These are phyloP conservation scores for Fusarium begoniae DNA, from an alignment of 2,329 filamentous ascomycete genomes.

Conservation along the genomic window DNA sequence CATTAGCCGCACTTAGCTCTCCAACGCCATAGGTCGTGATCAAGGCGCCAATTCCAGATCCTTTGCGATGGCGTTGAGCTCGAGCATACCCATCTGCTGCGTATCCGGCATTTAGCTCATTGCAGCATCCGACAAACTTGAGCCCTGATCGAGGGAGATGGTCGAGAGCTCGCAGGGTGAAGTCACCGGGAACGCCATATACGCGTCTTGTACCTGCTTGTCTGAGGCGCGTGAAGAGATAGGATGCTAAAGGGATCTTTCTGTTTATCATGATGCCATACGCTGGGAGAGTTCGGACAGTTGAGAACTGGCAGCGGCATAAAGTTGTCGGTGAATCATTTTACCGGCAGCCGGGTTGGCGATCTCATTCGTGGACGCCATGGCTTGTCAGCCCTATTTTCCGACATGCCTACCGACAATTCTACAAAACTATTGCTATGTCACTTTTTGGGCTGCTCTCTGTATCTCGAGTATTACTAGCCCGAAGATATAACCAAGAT, in stretches of 20 bases:
- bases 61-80: background rate
- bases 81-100: conserved; percentile 23
- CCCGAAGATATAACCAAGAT: accelerated
- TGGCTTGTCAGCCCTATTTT: background rate
- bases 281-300: background rate
- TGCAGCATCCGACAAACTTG: conserved; percentile 15
- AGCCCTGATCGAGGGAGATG: background rate
- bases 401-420: background rate
- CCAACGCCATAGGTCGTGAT: conserved; percentile 14
- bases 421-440: background rate
- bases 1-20: conserved; percentile 13
- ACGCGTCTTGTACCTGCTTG: conserved; percentile 4
- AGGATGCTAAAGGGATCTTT: background rate
- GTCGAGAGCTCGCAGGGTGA: conserved; percentile 8
- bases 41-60: background rate
- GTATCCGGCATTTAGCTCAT: conserved; percentile 18
- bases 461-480: accelerated
- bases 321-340: background rate
- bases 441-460: accelerated
- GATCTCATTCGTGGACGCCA: background rate
- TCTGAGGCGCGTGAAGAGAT: conserved; percentile 1
- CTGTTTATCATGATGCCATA: background rate
- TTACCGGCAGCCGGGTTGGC: background rate
- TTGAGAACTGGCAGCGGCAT: accelerated
- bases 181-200: conserved; percentile 19